Percentiles rank a stretch among this genome's conserved stretches.
Evolutionary conservation across 75 land plant genomes (phyloP).

Genomic region (Sequoia sempervirens): DNA sequence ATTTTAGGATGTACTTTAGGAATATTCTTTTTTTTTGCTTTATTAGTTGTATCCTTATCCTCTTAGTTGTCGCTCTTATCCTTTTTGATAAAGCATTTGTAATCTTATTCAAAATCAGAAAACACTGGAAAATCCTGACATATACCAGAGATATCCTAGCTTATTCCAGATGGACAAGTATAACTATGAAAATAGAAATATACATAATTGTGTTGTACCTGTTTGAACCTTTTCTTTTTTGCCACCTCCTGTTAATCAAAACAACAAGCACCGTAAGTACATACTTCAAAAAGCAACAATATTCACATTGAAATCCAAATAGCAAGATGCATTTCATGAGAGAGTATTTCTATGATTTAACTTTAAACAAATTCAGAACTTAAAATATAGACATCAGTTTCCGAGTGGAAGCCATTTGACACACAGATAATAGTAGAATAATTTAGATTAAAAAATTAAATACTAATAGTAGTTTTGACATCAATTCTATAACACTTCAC

Average conservation of each 20-base stretch:
- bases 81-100: too few species aligned
- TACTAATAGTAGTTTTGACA: neutral
- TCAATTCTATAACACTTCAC: too few species aligned
- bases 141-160: neutral
- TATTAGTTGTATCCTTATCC: neutral
- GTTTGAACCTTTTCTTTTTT: slow-evolving; percentile 1
- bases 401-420: neutral
- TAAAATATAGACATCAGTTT: neutral
- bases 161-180: neutral
- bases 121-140: neutral
- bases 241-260: neutral
- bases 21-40: neutral
- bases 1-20: too few species aligned
- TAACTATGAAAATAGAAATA: neutral
- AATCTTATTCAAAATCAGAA: neutral
- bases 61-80: too few species aligned
- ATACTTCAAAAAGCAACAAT: neutral
- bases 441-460: neutral
- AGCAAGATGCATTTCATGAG: neutral
- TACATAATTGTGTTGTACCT: neutral
- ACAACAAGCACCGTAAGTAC: neutral
- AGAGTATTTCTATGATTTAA: neutral
- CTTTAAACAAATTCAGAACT: neutral
- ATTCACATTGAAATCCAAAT: neutral
- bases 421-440: neutral